A percentile compares a stretch with the other conserved stretches of the same genome.
These are phyloP conservation scores for Myxozyma nipponensis DNA, from an alignment of 805 yeast species.

Conservation along the genomic window DNA sequence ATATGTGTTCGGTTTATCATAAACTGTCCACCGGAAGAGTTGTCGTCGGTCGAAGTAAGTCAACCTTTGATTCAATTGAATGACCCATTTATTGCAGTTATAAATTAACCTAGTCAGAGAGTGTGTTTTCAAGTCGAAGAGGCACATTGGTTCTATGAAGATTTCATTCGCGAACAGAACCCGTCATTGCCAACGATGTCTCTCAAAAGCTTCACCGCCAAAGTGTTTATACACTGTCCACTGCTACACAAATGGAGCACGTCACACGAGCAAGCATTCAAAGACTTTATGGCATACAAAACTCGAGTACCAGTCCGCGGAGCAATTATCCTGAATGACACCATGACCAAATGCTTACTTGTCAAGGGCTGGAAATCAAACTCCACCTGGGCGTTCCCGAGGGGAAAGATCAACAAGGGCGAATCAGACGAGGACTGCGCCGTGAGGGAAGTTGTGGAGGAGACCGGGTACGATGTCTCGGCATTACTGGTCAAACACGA, in stretches of 20 bases:
- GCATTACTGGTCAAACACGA: slow-evolving; percentile 64
- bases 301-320: slow-evolving; percentile 94
- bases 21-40: slow-evolving; percentile 88
- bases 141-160: slow-evolving; percentile 96
- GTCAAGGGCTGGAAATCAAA: slow-evolving; percentile 79
- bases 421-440: slow-evolving; percentile 90
- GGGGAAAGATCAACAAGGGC: slow-evolving; percentile 93
- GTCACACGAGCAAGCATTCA: slow-evolving; percentile 55
- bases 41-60: slow-evolving; percentile 58
- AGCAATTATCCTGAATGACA: slow-evolving; percentile 75
- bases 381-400: slow-evolving; percentile 89
- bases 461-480: slow-evolving; percentile 83
- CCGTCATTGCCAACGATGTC: slow-evolving; percentile 73
- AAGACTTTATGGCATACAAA: slow-evolving; percentile 79
- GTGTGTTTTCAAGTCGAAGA: slow-evolving; percentile 93
- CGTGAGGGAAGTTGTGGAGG: slow-evolving; percentile 85
- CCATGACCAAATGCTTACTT: slow-evolving; percentile 55
- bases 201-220: slow-evolving; percentile 70
- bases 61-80: neutral
- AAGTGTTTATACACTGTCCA: slow-evolving; percentile 75
- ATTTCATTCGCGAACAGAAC: slow-evolving; percentile 68
- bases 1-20: slow-evolving; percentile 82
- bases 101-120: slow-evolving; percentile 42
- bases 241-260: slow-evolving; percentile 34
- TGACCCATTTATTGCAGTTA: no score